phyloP scores from a whole-genome alignment of 169 alveolate species.

The Eimeria necatrix region DNA sequence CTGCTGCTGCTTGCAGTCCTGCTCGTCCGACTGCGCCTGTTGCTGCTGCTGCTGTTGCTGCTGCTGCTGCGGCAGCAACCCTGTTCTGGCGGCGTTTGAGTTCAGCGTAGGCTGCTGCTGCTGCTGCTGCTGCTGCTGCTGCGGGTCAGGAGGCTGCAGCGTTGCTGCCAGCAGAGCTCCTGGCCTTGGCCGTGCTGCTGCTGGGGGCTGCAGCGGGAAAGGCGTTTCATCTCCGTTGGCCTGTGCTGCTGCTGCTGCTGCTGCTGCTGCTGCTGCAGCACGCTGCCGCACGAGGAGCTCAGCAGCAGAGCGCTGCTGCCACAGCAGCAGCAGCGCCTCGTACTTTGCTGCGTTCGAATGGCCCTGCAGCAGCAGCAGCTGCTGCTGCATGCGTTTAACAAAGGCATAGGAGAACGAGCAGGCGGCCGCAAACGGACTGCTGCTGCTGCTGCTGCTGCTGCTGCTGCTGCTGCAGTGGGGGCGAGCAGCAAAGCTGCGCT shows the following conservation, averaged over 20 bases:
- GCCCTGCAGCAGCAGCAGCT: background rate
- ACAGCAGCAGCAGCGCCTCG: background rate
- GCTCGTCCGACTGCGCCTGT: background rate
- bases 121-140: no score
- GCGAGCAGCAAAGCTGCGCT: background rate
- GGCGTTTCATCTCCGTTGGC: background rate
- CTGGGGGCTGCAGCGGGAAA: background rate
- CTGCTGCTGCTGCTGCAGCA: background rate
- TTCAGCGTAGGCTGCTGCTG: no score
- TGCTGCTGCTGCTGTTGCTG: background rate
- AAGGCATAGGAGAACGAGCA: background rate
- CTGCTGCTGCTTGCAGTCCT: background rate
- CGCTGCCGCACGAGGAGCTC: background rate
- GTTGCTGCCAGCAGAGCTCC: background rate
- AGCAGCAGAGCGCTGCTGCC: background rate
- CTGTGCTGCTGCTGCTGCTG: background rate
- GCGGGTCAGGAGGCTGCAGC: background rate
- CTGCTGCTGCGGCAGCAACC: background rate
- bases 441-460: background rate
- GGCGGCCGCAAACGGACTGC: background rate
- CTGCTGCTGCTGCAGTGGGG: background rate
- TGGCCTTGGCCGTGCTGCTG: background rate
- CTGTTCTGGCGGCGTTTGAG: background rate
- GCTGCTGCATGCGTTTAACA: background rate
- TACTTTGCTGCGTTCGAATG: background rate